phyloP scores from a whole-genome alignment of 805 yeast species.

The Saccharomyces mikatae region DNA sequence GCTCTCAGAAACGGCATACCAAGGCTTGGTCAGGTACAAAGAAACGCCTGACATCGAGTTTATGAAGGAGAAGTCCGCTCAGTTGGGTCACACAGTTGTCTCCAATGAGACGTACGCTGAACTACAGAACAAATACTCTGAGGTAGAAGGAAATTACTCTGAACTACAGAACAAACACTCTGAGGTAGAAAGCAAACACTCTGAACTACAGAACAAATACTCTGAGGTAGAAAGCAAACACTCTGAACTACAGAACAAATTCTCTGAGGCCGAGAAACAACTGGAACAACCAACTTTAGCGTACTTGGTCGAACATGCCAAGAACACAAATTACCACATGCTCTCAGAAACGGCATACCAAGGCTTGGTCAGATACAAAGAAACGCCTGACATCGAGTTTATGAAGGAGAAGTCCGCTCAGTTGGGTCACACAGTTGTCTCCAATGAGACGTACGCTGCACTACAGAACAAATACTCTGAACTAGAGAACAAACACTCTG shows the following conservation, averaged over 20 bases:
- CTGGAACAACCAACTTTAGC: neutral
- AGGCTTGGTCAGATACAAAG: neutral
- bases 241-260: too few species aligned
- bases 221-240: neutral
- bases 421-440: constrained; percentile 6
- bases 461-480: neutral
- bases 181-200: too few species aligned
- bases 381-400: constrained; percentile 25
- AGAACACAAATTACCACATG: neutral
- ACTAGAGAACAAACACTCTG: constrained; percentile 2
- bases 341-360: neutral
- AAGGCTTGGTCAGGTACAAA: constrained; percentile 1
- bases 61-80: constrained; percentile 2
- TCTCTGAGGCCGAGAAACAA: neutral
- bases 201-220: neutral
- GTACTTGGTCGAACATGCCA: neutral
- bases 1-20: constrained; percentile 1
- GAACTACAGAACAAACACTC: too few species aligned
- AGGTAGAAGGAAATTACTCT: too few species aligned
- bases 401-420: constrained; percentile 30
- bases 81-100: neutral
- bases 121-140: neutral
- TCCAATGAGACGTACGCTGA: neutral
- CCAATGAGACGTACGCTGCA: neutral
- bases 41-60: constrained; percentile 9